A percentile compares a stretch with the other conserved stretches of the same genome.
Evolutionary conservation across 2,329 filamentous ascomycete species (phyloP).

Genomic region (Chrysoporthe deuterocubensis): DNA sequence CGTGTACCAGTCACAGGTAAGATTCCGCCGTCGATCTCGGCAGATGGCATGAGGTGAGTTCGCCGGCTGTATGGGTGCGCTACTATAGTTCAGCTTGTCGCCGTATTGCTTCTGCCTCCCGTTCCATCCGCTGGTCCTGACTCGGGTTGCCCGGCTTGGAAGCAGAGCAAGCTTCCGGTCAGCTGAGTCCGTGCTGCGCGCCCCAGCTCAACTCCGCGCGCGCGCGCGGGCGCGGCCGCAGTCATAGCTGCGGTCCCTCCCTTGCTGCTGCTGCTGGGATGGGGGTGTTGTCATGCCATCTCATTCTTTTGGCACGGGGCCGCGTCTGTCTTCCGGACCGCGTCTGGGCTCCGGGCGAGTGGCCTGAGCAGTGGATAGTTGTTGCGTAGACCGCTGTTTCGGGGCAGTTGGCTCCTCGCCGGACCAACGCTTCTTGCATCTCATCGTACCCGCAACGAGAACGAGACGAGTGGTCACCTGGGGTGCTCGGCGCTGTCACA

Average conservation of each 20-base stretch:
- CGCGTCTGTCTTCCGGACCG: not conserved
- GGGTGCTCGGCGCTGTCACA: not conserved
- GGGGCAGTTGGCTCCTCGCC: not conserved
- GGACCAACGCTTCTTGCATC: not conserved
- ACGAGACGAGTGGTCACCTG: not conserved
- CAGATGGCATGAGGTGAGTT: not conserved
- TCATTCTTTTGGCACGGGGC: not conserved
- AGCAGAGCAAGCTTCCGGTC: not conserved
- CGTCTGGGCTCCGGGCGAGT: not conserved
- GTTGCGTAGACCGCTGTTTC: not conserved
- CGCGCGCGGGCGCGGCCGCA: not conserved
- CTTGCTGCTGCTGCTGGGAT: not conserved
- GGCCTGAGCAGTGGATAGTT: not conserved
- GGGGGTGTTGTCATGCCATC: not conserved
- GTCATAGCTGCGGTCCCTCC: not conserved
- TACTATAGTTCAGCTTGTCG: not conserved
- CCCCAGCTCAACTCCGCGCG: not conserved
- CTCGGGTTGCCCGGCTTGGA: not conserved
- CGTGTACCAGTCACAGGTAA: not conserved
- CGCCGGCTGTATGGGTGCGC: not conserved
- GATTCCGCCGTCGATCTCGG: not conserved
- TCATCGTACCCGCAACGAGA: not conserved
- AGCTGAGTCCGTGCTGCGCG: not conserved
- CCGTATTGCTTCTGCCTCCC: not conserved
- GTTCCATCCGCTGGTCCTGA: not conserved